A percentile compares a stretch with the other conserved stretches of the same genome.
Conservation (phyloP, 163 green algal genomes). For the Scenedesmus sp. region DNA sequence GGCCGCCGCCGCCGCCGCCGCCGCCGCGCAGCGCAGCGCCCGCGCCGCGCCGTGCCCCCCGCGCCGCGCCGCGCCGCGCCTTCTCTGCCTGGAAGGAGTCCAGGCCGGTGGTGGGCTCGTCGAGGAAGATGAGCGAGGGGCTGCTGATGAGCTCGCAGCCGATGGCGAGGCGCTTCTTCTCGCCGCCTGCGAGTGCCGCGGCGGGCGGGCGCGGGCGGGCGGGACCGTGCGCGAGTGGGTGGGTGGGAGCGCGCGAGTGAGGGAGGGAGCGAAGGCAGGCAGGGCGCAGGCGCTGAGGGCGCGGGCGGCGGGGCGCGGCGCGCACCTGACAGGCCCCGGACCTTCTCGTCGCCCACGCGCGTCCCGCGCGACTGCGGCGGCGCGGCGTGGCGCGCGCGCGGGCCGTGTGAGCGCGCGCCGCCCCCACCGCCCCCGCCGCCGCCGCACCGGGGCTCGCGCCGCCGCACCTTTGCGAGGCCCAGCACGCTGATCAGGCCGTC, state of each 20-base stretch:
- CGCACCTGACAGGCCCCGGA: constrained; percentile 38
- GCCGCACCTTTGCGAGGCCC: constrained; percentile 68
- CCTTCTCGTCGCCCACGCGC: constrained; percentile 83
- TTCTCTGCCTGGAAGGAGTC: constrained; percentile 87
- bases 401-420: no score
- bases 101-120: constrained; percentile 91
- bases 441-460: no score
- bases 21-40: no score
- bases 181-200: no score
- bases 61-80: no score
- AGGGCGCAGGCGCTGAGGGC: not conserved
- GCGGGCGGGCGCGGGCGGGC: not conserved
- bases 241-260: no score
- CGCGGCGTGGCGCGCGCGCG: no score
- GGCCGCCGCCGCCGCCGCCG: no score
- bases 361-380: constrained; percentile 65
- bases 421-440: no score
- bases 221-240: not conserved
- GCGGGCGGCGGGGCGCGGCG: no score
- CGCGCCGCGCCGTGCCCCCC: no score
- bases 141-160: constrained; percentile 82
- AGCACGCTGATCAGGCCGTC: constrained; percentile 76
- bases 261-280: no score
- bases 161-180: constrained; percentile 96
- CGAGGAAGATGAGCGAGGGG: constrained; percentile 78